These are phyloP conservation scores for Solanum ossicruentum DNA, from an alignment of 257 asterid species.

Conservation along the genomic window DNA sequence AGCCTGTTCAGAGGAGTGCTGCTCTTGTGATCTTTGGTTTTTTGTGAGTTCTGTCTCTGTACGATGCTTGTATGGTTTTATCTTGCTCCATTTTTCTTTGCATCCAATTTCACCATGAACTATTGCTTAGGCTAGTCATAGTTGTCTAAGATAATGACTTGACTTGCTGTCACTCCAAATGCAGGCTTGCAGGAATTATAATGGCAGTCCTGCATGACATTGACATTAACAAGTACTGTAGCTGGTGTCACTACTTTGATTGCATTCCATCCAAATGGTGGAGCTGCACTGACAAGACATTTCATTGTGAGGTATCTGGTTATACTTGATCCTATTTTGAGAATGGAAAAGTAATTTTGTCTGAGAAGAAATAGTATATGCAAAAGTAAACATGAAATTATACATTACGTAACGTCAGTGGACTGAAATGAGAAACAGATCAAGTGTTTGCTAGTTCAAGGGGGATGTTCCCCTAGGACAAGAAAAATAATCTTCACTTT, in stretches of 20 bases:
- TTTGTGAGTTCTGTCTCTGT: slow-evolving; percentile 41
- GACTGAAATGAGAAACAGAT: not conserved
- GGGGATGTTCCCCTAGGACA: not conserved
- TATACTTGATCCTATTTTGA: not conserved
- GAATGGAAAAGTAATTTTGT: not conserved
- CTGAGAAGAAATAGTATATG: not conserved
- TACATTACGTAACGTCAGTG: not conserved
- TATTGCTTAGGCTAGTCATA: not conserved
- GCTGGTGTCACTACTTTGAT: slow-evolving; percentile 62
- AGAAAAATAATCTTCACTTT: not conserved
- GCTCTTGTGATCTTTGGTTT: slow-evolving; percentile 39
- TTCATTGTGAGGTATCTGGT: slow-evolving; percentile 53
- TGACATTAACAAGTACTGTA: slow-evolving; percentile 49
- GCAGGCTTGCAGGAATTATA: slow-evolving; percentile 46
- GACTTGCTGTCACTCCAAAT: not conserved
- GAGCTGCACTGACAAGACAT: slow-evolving; percentile 55
- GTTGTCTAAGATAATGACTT: not conserved
- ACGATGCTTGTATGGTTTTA: not conserved
- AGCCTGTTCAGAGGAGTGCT: slow-evolving; percentile 41
- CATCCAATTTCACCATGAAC: not conserved
- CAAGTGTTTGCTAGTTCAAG: not conserved
- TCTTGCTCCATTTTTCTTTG: not conserved
- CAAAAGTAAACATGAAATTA: not conserved
- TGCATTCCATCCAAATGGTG: slow-evolving; percentile 73
- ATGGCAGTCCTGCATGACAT: slow-evolving; percentile 35